phyloP scores from a whole-genome alignment of 257 asterid genomes.

The Mitragyna speciosa region DNA sequence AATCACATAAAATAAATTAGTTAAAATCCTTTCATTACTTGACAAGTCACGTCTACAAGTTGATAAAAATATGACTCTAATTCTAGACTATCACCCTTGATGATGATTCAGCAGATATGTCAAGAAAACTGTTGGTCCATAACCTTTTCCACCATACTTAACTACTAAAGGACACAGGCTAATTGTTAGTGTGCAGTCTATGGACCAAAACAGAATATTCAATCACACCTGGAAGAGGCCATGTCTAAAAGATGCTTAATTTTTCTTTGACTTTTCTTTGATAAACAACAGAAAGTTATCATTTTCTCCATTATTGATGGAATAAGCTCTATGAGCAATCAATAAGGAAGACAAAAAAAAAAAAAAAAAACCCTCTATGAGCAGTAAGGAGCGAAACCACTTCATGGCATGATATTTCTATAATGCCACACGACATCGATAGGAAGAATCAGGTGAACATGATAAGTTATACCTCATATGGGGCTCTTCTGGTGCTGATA shows the following conservation, averaged over 20 bases:
- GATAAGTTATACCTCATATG: conserved; percentile 52
- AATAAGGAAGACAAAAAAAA: no score
- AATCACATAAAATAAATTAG: background rate
- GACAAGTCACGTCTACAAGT: background rate
- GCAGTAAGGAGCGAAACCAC: no score
- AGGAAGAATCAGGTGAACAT: conserved; percentile 17
- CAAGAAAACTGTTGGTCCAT: background rate
- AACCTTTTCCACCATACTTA: background rate
- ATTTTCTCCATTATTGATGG: background rate
- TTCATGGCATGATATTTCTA: no score
- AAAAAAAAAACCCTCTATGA: no score
- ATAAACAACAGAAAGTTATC: background rate
- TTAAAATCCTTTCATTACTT: background rate
- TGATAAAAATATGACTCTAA: background rate
- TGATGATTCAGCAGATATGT: background rate
- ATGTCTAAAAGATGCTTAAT: background rate
- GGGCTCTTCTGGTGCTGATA: conserved; percentile 80
- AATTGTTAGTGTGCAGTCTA: background rate
- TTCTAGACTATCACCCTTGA: background rate
- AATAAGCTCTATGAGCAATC: background rate
- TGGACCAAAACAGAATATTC: background rate
- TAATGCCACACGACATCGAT: no score
- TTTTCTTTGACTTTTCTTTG: background rate
- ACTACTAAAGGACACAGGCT: background rate
- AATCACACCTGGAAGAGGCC: background rate